Conservation (phyloP, 2,329 filamentous ascomycete genomes). For the Neonectria magnoliae region DNA sequence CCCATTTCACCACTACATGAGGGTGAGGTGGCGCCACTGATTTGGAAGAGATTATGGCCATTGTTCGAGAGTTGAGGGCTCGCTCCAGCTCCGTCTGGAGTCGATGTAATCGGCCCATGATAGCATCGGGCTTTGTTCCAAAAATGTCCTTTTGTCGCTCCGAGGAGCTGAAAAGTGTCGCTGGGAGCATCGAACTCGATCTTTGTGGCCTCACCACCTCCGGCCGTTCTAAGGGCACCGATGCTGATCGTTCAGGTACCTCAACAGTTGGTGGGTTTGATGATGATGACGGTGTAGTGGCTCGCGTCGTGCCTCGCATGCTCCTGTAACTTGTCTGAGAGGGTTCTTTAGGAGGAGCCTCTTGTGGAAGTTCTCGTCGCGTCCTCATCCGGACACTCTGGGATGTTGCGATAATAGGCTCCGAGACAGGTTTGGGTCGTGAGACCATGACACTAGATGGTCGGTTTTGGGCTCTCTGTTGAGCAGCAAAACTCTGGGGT, state of each 20-base stretch:
- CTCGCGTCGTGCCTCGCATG: constrained; percentile 43
- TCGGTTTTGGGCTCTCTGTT: constrained; percentile 68
- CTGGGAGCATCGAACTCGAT: constrained; percentile 47
- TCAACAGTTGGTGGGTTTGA: constrained; percentile 42
- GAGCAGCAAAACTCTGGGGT: constrained; percentile 73
- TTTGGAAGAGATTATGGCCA: constrained; percentile 68
- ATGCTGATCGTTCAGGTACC: constrained; percentile 45
- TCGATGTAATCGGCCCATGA: constrained; percentile 64
- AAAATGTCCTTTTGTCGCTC: constrained; percentile 62
- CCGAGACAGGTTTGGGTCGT: constrained; percentile 40
- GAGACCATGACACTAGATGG: constrained; percentile 46
- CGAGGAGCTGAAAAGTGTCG: constrained; percentile 65
- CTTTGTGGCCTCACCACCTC: constrained; percentile 42
- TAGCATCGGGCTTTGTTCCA: constrained; percentile 66
- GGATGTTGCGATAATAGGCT: constrained; percentile 38
- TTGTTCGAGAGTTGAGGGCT: constrained; percentile 70
- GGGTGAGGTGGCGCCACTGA: constrained; percentile 65
- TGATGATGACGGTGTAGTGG: constrained; percentile 39
- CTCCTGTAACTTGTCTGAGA: constrained; percentile 40
- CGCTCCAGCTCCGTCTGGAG: constrained; percentile 71
- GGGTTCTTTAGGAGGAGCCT: constrained; percentile 35
- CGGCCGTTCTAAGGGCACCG: constrained; percentile 38
- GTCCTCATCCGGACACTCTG: constrained; percentile 45
- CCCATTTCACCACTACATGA: constrained; percentile 80
- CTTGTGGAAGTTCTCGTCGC: constrained; percentile 42